Evolutionary conservation across 1,284 basidiomycete genomes (phyloP).

Genomic region (Ceraceosorus bombacis): DNA sequence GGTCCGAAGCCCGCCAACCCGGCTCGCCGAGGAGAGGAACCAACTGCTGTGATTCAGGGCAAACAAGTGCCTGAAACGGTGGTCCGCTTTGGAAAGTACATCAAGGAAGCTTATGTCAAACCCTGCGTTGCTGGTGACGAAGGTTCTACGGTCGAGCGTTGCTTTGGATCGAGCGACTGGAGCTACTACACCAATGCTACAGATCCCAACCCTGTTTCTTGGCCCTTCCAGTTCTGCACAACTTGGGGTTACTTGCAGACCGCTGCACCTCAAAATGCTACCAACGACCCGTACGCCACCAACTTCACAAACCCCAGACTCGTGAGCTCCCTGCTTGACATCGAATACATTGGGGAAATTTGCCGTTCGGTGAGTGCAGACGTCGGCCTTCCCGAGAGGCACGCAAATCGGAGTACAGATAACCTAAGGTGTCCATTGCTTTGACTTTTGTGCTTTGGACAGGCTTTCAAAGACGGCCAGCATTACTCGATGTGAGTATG

Average conservation of each 20-base stretch:
- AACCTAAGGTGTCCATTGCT: too few species aligned
- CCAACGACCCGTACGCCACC: slow-evolving; percentile 16
- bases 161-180: slow-evolving; percentile 72
- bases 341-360: slow-evolving; percentile 70
- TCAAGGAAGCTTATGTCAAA: too few species aligned
- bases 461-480: slow-evolving; percentile 74
- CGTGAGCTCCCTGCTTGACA: slow-evolving; percentile 64
- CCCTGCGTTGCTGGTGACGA: too few species aligned
- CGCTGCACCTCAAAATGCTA: slow-evolving; percentile 19
- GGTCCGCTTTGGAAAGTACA: too few species aligned
- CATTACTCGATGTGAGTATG: slow-evolving; percentile 56
- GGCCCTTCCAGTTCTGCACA: slow-evolving; percentile 56
- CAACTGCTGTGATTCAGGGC: too few species aligned
- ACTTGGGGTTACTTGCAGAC: slow-evolving; percentile 81
- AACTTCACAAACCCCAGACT: slow-evolving; percentile 54
- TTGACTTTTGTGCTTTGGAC: slow-evolving; percentile 14
- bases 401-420: too few species aligned
- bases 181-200: slow-evolving; percentile 58
- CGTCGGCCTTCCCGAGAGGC: too few species aligned
- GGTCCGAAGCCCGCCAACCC: too few species aligned
- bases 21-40: too few species aligned
- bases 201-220: slow-evolving; percentile 53
- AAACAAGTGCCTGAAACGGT: too few species aligned
- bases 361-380: slow-evolving; percentile 52
- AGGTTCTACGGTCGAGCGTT: slow-evolving; percentile 46